Base-by-base conservation (phyloP, 148 eudicot genomes). In the Vaccinium macrocarpon region DNA sequence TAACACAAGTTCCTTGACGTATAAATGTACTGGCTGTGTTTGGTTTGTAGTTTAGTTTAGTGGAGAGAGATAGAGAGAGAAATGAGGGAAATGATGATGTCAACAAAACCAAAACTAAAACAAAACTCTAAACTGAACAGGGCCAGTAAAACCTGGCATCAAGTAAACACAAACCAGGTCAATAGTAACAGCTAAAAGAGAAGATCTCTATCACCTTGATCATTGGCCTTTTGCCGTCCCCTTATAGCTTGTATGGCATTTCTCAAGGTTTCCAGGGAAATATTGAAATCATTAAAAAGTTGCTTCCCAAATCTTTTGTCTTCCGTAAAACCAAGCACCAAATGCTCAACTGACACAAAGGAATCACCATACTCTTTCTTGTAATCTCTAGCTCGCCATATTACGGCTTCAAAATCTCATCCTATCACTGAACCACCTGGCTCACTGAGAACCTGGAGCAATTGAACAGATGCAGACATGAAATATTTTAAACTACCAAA, bases 311-410 rank as follows among this genome's bases (percentile, higher is more conserved):
- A 96, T 84, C 99, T 90, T 81, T 90, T 91, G 86, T 96, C 99
- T 62, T 92, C 91, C 29, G 86, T 84, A 88, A 90, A 96, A 75
- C 91, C 97, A 81, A 96, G 97, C 86, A 96, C 97, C 88, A 94
- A 79, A 90, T 96, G 99, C 86, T 96, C 99, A 88, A 94, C 98
- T 3, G 99, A 96, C 80, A 96, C 94, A 91, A 94, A 96, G n/a
- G 98, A 93, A 86, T 96, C 98, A 5, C 93, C 91, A 81, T 84
- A 94, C 84, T 96, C 99, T 91, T 94, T 96, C 90, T 87, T 96
- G 90, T 75, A 93, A 16, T 91, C 94, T 90, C 94, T 92, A 49
- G 97, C 95, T 80, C 93, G 87, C 72, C 89, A 92, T 82, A 96
- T 91, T 82, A 96, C 75, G 80, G 87, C 90, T 87, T 96, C 99